Evolutionary conservation across 2,329 filamentous ascomycete species (phyloP), one percentile per base, ranked within the genome.

Genomic region (Botrytis medusae): DNA sequence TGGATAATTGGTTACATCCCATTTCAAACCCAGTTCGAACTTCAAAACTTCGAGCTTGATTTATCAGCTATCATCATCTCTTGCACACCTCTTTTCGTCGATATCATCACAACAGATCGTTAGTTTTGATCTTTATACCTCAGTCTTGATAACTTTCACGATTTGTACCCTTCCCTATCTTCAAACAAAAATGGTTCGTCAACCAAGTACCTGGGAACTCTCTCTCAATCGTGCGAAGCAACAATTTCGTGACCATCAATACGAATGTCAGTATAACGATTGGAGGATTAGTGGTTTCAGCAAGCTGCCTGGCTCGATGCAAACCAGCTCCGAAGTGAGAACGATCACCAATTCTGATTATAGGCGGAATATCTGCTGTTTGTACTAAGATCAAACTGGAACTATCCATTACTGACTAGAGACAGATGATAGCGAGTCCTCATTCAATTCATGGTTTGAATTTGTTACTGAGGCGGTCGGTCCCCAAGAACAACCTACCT

Each of bases 271-370:
- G 1, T 9, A 32, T 22, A 12, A 29, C 4, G 7, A 32, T 57
- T n/a, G 18, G 20, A 32, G 6, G 5, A 25, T 37, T 12, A 42
- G 1, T 2, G 0, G 3, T 25, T 9, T 20, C 65, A 5, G 0
- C 18, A 32, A 57, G 18, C 16, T 32, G 22, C 9, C 25, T 16
- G 16, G 14, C 22, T 29, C 16, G n/a, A 69, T 25, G 12, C n/a
- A 25, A 57, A 32, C 29, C 3, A 32, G 1, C n/a, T 57, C 48
- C 32, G 12, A 14, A 69, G n/a, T 29, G 16, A 42, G 5, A 7
- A 42, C 6, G 10, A 42, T 2, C 7, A 51, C 10, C 6, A 8
- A 2, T 4, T 32, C 3, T 25, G n/a, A 57, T 7, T 10, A 22
- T 57, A 9, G 42, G 10, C 10, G 32, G 18, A 4, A 69, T 25